Evolutionary conservation across 1,139 yeast species (phyloP), one percentile per base, ranked within the genome.

Genomic region (Nematodospora anomalae): DNA sequence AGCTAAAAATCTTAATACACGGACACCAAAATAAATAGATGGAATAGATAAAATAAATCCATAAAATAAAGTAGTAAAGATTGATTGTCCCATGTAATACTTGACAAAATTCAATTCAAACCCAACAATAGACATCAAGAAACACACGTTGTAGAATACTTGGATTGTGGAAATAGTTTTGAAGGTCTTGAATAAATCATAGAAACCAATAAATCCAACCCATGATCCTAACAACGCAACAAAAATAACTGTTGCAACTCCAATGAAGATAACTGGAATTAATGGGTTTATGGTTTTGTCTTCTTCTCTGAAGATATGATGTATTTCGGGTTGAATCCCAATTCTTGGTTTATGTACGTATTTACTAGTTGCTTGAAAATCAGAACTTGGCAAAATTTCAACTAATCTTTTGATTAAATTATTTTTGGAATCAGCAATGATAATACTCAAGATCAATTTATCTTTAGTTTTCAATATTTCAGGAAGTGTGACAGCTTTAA

Each of bases 11-110:
- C 57, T 55, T 36, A 62, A 62, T 11, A 83, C 85, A 49, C 78
- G 74, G 6, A 88, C 73, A n/a, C 96, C 95, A 41, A 81, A 65
- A 57, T 75, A 73, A 30, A 85, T 57, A 20, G 83, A 67, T 26
- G 86, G 74, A 2, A 79, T 74, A 4, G 75, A 71, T 38, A 83
- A 62, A 16, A 78, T 45, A 8, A 72, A 67, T 8, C 73, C 62
- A 45, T 76, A 69, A 44, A 70, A 67, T 33, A 89, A 57, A 1
- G 95, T 80, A 15, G 76, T 70, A 58, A 90, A 89, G 36, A 90
- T 86, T 16, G 87, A 71, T 28, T 77, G 68, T 21, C 87, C 84
- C 47, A 79, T 58, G 62, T 79, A 90, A 64, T 90, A 90, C 44
- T 70, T 73, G 46, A 75, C 60, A 51, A 89, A 86, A 16, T 76